Base-by-base conservation (phyloP, 306 rosid genomes). In the Ammopiptanthus mongolicus region DNA sequence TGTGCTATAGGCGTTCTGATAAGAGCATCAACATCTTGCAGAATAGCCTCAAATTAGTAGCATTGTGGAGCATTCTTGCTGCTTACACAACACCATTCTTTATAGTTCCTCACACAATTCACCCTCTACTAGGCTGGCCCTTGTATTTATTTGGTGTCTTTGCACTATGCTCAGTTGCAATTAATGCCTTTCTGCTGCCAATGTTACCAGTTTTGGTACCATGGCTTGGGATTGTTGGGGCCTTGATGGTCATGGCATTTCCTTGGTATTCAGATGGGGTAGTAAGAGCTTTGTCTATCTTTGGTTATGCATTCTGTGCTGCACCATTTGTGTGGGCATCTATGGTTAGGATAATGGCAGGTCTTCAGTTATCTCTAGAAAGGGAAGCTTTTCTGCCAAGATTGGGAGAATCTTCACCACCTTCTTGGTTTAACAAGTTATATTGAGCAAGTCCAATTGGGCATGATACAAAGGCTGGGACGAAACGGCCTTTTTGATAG, bases 91-190 rank as follows among this genome's bases (percentile, higher is more conserved):
- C 87, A 57, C 98, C 98, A 2, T 84, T 89, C 83, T 65, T 91
- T 59, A 66, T 86, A 22, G 84, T 93, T 51, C 98, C 98, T 79
- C 90, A 76, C 62, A 93, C 98, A 0, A 42, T 89, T 79, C 98
- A 93, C 79, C 98, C 98, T n/a, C 11, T 91, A 10, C 6, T 91
- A 8, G 98, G 96, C 31, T 93, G 98, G 98, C 41, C 80, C 37
- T 84, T 93, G 3, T 93, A 88, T 71, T 81, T 93, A 60, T 84
- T 93, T 1, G 92, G 96, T 44, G 37, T 88, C 0, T 79, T 88
- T n/a, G 79, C 96, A 3, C 79, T 93, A n/a, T 86, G 87, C 81
- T 85, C 79, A 11, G 19, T 91, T 3, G 87, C 86, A 10, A 59
- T 72, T 59, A 93, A 87, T 36, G 81, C 86, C 4, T 88, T 89